phyloP scores from a whole-genome alignment of 2,329 filamentous ascomycete genomes.

The Cytospora mali region DNA sequence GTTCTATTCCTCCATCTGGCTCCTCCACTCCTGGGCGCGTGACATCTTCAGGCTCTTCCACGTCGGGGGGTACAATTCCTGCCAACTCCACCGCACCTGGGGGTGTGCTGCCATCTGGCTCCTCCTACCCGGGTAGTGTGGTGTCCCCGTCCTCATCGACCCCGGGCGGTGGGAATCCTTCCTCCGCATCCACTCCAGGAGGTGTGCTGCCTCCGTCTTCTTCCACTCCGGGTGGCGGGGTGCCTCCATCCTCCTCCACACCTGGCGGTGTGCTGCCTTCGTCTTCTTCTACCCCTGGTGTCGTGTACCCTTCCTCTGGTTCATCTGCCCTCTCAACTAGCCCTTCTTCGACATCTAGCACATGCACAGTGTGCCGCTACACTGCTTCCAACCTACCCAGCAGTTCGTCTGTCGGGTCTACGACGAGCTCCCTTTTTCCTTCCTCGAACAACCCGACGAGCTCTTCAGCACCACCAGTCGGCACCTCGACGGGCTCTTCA shows the following conservation, averaged over 20 bases:
- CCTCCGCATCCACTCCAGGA: neutral
- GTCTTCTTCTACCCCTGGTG: neutral
- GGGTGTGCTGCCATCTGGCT: too few species aligned
- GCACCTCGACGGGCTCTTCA: too few species aligned
- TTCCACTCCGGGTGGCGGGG: neutral
- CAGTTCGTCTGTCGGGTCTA: neutral
- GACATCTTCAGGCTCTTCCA: too few species aligned
- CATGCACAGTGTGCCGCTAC: neutral
- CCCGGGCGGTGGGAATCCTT: neutral
- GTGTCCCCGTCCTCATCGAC: neutral
- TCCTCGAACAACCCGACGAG: too few species aligned
- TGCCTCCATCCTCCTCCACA: neutral
- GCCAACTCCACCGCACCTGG: too few species aligned
- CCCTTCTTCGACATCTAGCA: neutral
- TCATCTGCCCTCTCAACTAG: neutral
- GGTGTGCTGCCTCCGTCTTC: neutral
- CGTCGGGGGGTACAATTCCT: too few species aligned
- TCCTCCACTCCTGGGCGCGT: neutral
- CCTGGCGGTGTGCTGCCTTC: neutral
- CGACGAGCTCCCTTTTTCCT: neutral
- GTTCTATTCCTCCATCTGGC: neutral
- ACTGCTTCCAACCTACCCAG: constrained; percentile 1
- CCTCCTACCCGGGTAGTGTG: too few species aligned
- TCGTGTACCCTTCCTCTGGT: neutral
- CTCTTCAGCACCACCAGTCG: too few species aligned